These are phyloP conservation scores for Triticum dicoccoides DNA, from an alignment of 176 grass and related monocot species.

Conservation along the genomic window DNA sequence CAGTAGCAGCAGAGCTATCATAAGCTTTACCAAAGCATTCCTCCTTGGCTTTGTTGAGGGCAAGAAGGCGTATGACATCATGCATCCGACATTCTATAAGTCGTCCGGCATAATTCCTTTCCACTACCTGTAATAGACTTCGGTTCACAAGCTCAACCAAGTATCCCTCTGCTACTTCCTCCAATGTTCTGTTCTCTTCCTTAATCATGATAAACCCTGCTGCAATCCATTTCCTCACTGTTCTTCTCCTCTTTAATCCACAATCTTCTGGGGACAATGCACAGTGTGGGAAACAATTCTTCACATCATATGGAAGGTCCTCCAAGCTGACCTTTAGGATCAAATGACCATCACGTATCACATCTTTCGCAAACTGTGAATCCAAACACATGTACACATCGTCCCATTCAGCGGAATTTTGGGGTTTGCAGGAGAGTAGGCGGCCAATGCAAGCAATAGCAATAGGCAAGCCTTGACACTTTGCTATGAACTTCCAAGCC, in stretches of 20 bases:
- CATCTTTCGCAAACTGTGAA: neutral
- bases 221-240: neutral
- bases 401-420: neutral
- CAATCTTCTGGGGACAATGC: neutral
- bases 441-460: neutral
- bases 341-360: neutral
- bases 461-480: slow-evolving; percentile 19
- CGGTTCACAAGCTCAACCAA: slow-evolving; percentile 31
- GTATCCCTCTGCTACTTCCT: slow-evolving; percentile 30
- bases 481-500: neutral
- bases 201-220: neutral
- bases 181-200: neutral
- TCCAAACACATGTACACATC: neutral
- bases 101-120: slow-evolving; percentile 8
- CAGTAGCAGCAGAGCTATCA: too few species aligned
- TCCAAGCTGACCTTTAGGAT: slow-evolving; percentile 3
- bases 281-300: neutral
- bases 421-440: neutral
- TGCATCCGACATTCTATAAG: slow-evolving; percentile 6
- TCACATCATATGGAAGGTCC: neutral
- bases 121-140: slow-evolving; percentile 23
- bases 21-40: neutral
- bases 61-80: neutral
- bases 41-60: neutral
- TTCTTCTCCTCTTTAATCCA: neutral